Base-by-base conservation (phyloP, 768 basidiomycete species). In the Tylopilus intermedius region DNA sequence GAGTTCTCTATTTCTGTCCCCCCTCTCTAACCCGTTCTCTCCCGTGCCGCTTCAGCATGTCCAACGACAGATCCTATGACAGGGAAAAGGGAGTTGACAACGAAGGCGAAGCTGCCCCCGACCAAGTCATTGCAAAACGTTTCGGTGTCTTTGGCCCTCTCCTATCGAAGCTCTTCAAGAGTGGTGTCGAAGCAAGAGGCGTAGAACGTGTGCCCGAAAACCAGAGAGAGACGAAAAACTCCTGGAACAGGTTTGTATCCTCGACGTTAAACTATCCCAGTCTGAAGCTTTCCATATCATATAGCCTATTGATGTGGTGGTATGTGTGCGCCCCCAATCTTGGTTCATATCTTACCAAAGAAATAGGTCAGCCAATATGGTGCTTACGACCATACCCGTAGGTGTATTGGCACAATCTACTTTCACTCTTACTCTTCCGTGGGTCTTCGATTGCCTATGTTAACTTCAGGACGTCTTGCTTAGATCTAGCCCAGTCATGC, bases 141-240 rank as follows among this genome's bases (percentile, higher is more conserved):
- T 75, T 69, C 48, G 62, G 67, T 30, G 49, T 40, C 27, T 51
- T 68, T 29, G 67, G 67, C 1, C 69, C 67, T 4, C 35, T 72
- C 35, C 61, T 76, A 18, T 58, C 64, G 38, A 72, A 62, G 58
- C 64, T 79, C 9, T 79, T 79, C 60, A 65, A 69, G 13, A 74
- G 66, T 47, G 79, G 78, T 45, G 76, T 81, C n/a, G 80, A 81
- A 63, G 78, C 78, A 5, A 67, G 77, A 62, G 80, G 80, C n/a
- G 75, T 81, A 5, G 80, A 80, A 55, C 75, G 79, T 14, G 75
- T 81, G 0, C 76, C 76, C 14, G 80, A 81, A 60, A 63, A 74
- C 50, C 72, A 79, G 63, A 59, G 76, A 54, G 72, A 74, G 47
- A 64, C 55, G 1, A 76, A 75, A 52, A 73, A 77, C 52, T 58